Evolutionary conservation across 2,329 filamentous ascomycete genomes (phyloP), one percentile per base, ranked within the genome.

Genomic region (Alternaria tenuissima): DNA sequence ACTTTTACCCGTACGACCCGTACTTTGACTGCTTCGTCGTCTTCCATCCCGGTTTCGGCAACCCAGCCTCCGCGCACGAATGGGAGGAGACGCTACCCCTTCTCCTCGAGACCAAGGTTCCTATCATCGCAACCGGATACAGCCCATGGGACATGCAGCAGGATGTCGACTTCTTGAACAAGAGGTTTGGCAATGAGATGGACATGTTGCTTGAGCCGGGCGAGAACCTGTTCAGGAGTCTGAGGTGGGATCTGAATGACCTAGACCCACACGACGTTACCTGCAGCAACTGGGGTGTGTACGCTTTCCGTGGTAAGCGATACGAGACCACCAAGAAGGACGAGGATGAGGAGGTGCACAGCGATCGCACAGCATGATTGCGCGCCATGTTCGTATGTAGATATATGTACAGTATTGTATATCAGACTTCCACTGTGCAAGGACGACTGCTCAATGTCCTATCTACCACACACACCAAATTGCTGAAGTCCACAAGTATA

Each of bases 21-120:
- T 99, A 99, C 82, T 97, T 99, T 78, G 95, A 99, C 83, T 95
- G 92, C 79, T 97, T 99, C 76, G 89, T 99, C 73, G 86, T 97
- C 52, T 99, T 98, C 85, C 96, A 99, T 75, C 96, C 96, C 0
- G 96, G 96, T 8, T 86, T 99, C 18, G 96, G 95, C 12, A 95
- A 99, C 78, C 94, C 96, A 0, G 93, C 94, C 14, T 94, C 91
- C 74, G 92, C 91, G 53, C 92, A 96, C 72, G 95, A 99, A 79
- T 99, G 96, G 95, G 87, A 91, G 60, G 89, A 94, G 71, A 98
- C 95, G 0, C 81, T 99, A 7, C 95, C 95, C 2, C 85, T 93
- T 72, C 86, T 99, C 28, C 84, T 99, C 20, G 94, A 97, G 81
- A 99, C 96, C 3, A 99, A 99, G 81, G 89, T 95, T 1, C 95